Base-by-base conservation (phyloP, 179 eudicot species). In the Dionaea muscipula region DNA sequence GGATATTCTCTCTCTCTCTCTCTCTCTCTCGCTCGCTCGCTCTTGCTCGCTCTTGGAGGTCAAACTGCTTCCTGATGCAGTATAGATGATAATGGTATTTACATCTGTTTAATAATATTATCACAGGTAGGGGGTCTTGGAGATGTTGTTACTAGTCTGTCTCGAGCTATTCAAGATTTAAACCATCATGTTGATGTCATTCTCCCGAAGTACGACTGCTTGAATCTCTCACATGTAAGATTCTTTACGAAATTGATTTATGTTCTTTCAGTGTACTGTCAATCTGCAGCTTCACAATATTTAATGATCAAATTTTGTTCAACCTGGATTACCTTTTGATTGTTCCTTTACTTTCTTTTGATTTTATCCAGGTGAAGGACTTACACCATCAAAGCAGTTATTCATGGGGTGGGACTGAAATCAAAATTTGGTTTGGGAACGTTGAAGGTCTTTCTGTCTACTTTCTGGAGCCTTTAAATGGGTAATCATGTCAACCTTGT, bases 81-180 rank as follows among this genome's bases (percentile, higher is more conserved):
- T 2, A n/a, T 38, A 13, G 13, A 11, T 15, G 15, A 3, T 38
- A n/a, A 38, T 43, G 22, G 6, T 22, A 26, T 24, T 25, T 1
- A 22, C 7, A 25, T 12, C 4, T 1, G 5, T 26, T 9, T 47
- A 27, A 7, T 22, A 49, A 10, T n/a, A 26, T 26, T 47, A 4
- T 66, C 77, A 57, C 76, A 93, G 99, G 99, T 93, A 49, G 99
- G 99, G 63, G 99, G 99, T 55, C 96, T 93, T 61, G 99, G 99
- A 64, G 99, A 93, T 68, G 95, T 93, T 62, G 99, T 93, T 28
- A 88, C 99, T 55, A 88, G 96, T 74, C 90, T 93, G 64, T 93
- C 99, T 31, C 94, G 95, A 61, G 99, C 99, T 61, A 81, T 93
- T 68, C 94, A 93, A 78, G 99, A 93, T 55, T 63, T 93, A 51